Conservation (phyloP, 78 protist genomes). For the Dictyostelium firmibasis region DNA sequence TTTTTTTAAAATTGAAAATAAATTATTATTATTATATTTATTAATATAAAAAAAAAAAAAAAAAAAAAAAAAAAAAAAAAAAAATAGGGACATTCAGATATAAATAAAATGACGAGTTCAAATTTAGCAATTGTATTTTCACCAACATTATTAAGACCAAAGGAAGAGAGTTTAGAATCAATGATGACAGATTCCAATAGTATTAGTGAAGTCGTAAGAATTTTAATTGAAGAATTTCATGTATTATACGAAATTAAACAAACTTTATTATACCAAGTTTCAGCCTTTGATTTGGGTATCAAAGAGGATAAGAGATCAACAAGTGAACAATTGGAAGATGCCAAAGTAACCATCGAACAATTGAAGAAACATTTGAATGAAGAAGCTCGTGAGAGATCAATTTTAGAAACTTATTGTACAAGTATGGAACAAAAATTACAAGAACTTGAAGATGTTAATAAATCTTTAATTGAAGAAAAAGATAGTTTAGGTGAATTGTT, state of each 20-base stretch:
- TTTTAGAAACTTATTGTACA: constrained; percentile 35
- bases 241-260: constrained; percentile 36
- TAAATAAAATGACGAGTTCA: constrained; percentile 71
- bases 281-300: constrained; percentile 9
- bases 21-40: not conserved
- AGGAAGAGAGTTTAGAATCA: constrained; percentile 70
- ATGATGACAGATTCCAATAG: constrained; percentile 64
- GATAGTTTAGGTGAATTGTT: constrained; percentile 39
- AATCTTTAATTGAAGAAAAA: constrained; percentile 47
- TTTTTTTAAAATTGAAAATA: not conserved
- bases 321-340: constrained; percentile 49
- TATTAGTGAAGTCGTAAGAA: constrained; percentile 39
- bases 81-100: constrained; percentile 29
- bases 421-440: constrained; percentile 3
- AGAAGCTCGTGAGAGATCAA: constrained; percentile 57
- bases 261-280: constrained; percentile 35
- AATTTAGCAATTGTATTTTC: constrained; percentile 76
- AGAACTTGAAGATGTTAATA: constrained; percentile 7
- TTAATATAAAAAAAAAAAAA: not conserved
- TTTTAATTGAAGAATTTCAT: constrained; percentile 52
- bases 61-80: too few relatives aligned
- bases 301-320: constrained; percentile 41
- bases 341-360: constrained; percentile 22
- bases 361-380: constrained; percentile 44
- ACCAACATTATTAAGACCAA: constrained; percentile 71